Conservation (phyloP, 2,329 filamentous ascomycete species). For the Pseudogymnoascus sp. region DNA sequence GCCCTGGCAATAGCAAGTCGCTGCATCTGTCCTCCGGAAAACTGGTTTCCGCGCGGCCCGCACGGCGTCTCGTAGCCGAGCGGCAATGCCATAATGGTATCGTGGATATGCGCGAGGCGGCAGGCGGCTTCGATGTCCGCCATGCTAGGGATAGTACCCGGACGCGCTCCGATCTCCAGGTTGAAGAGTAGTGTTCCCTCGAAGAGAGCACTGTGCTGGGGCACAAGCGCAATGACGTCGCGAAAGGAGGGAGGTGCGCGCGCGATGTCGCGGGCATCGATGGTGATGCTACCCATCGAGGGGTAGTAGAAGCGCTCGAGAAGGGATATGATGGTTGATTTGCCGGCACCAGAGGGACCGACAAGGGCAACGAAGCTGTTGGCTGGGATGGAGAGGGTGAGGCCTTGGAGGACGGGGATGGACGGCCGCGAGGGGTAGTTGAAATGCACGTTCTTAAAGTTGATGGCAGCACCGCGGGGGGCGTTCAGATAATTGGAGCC, state of each 20-base stretch:
- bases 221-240: conserved; percentile 47
- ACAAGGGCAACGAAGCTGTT: conserved; percentile 82
- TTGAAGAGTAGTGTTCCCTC: conserved; percentile 51
- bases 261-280: conserved; percentile 37
- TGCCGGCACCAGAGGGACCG: conserved; percentile 90
- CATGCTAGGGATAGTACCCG: conserved; percentile 46
- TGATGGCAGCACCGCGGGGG: conserved; percentile 31
- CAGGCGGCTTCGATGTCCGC: conserved; percentile 61
- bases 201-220: conserved; percentile 51
- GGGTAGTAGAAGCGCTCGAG: conserved; percentile 87
- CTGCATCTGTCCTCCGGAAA: conserved; percentile 76
- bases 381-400: conserved; percentile 50
- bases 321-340: conserved; percentile 90
- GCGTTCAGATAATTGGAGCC: conserved; percentile 29
- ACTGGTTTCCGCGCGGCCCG: conserved; percentile 63
- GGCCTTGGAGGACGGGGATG: conserved; percentile 47
- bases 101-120: conserved; percentile 61
- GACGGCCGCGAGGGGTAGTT: conserved; percentile 57
- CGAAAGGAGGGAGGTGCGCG: conserved; percentile 36
- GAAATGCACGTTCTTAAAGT: conserved; percentile 54
- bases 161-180: conserved; percentile 46
- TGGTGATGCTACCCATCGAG: conserved; percentile 23
- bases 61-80: conserved; percentile 60
- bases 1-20: conserved; percentile 72
- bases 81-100: conserved; percentile 55